Percentiles rank a stretch among this genome's conserved stretches.
phyloP scores from a whole-genome alignment of 139 green algal species.

The Chlorella sp. region DNA sequence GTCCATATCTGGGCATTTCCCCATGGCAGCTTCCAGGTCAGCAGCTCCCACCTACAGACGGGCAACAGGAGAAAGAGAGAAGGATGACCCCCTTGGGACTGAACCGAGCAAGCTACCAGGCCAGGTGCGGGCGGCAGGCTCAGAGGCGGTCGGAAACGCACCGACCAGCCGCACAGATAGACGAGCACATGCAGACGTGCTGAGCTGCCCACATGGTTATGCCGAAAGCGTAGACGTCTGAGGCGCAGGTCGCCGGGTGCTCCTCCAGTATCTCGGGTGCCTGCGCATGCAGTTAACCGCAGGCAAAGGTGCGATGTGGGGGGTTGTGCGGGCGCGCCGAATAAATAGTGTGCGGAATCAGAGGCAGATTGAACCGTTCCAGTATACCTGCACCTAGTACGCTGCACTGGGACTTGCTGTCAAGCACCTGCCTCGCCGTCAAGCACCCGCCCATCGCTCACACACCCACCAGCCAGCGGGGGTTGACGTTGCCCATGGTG shows the following conservation, averaged over 20 bases:
- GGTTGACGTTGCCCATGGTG: slow-evolving; percentile 14
- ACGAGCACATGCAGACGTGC: background rate
- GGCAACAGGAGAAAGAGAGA: background rate
- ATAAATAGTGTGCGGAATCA: too few species aligned
- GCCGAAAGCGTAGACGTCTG: background rate
- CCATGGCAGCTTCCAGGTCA: slow-evolving; percentile 4
- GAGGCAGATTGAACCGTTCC: too few species aligned
- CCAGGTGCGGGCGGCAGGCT: background rate
- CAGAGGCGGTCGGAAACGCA: too few species aligned
- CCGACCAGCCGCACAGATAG: background rate
- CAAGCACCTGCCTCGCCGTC: too few species aligned
- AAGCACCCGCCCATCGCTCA: too few species aligned
- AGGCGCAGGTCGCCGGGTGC: background rate
- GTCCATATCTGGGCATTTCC: background rate
- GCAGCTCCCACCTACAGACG: background rate
- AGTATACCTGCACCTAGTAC: too few species aligned
- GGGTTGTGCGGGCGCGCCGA: too few species aligned
- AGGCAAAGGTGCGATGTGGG: too few species aligned
- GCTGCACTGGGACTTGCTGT: too few species aligned
- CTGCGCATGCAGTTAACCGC: background rate
- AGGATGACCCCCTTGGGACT: too few species aligned
- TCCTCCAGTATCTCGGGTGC: background rate
- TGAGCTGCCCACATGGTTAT: background rate
- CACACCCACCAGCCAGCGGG: slow-evolving; percentile 23
- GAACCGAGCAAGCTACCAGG: too few species aligned